Base-by-base conservation (phyloP, 257 asterid species). In the Fraxinus pennsylvanica region DNA sequence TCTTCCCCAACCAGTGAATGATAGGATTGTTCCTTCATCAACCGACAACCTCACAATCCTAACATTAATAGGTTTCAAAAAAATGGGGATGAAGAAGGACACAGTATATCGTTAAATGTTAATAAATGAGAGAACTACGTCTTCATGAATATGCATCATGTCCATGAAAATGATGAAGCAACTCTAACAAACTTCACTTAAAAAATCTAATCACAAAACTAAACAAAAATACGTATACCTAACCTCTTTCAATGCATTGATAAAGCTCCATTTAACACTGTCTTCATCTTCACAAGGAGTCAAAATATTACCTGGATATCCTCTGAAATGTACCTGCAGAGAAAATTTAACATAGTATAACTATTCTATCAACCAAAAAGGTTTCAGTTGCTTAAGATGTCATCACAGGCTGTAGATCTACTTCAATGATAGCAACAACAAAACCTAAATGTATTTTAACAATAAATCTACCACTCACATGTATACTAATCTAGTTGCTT, bases 231-330 rank as follows among this genome's bases (percentile, higher is more conserved):
- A 61, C n/a, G 47, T 83, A 79, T 83, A 87, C 87, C 92, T 88
- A 76, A 93, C 98, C 98, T 96, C 99, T 92, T 96, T 96, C 10
- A 61, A 70, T 47, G 30, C 27, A 25, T 25, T 25, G 27, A 25
- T 25, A 25, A 25, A 25, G 27, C 27, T 25, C 27, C 27, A 25
- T 25, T 25, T 25, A 25, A 25, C 27, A 25, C 27, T 25, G 0
- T 25, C 27, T 25, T 25, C 27, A 25, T 25, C 27, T 25, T 25
- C 27, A 25, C 27, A 25, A 25, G 27, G 27, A 25, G 27, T 25
- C 27, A 25, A 25, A 25, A 25, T 25, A 25, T 25, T 25, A 25
- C 27, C 27, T 0, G 27, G 27, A 25, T 25, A 25, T 25, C 27
- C 27, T 25, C 27, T 25, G 27, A 25, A 25, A 25, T 25, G 27